These are phyloP conservation scores for Pleurotus citrinopileatus DNA, from an alignment of 768 basidiomycete genomes.

Conservation along the genomic window DNA sequence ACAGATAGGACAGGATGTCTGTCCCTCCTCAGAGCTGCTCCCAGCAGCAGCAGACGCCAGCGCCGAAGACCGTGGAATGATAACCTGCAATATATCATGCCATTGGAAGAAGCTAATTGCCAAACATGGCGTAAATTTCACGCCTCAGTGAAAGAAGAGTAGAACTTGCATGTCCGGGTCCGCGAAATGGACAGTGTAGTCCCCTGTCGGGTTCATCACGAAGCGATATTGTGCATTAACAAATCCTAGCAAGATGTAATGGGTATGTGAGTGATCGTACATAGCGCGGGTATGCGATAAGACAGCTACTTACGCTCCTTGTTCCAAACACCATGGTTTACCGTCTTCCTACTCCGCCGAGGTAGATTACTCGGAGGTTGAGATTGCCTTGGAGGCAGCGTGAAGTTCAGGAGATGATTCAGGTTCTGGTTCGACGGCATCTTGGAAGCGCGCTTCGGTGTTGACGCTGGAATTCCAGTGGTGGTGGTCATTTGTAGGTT, in stretches of 20 bases:
- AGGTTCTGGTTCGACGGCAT: conserved; percentile 64
- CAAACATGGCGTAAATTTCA: conserved; percentile 15
- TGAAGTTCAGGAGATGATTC: conserved; percentile 93
- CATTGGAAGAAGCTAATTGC: conserved; percentile 84
- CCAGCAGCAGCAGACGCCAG: conserved; percentile 59
- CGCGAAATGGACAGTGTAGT: conserved; percentile 92
- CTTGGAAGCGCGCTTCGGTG: conserved; percentile 62
- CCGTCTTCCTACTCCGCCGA: conserved; percentile 72
- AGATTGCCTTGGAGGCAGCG: conserved; percentile 82
- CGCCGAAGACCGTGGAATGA: conserved; percentile 82
- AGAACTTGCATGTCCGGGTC: conserved; percentile 90
- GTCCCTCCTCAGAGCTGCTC: conserved; percentile 52
- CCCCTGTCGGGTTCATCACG: conserved; percentile 89
- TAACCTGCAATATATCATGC: conserved; percentile 93
- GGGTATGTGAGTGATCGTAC: conserved; percentile 17
- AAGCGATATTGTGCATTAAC: conserved; percentile 97
- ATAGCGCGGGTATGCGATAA: not conserved
- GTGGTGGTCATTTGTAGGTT: conserved; percentile 36
- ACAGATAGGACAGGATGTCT: conserved; percentile 90
- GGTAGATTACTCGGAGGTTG: conserved; percentile 57
- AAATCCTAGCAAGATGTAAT: conserved; percentile 57
- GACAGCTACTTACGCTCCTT: conserved; percentile 76
- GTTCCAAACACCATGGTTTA: conserved; percentile 70
- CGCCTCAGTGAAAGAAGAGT: conserved; percentile 3
- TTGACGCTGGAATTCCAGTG: conserved; percentile 31